These are phyloP conservation scores for Ascomycota sp. DNA, from an alignment of 2,329 filamentous ascomycete species.

Conservation along the genomic window DNA sequence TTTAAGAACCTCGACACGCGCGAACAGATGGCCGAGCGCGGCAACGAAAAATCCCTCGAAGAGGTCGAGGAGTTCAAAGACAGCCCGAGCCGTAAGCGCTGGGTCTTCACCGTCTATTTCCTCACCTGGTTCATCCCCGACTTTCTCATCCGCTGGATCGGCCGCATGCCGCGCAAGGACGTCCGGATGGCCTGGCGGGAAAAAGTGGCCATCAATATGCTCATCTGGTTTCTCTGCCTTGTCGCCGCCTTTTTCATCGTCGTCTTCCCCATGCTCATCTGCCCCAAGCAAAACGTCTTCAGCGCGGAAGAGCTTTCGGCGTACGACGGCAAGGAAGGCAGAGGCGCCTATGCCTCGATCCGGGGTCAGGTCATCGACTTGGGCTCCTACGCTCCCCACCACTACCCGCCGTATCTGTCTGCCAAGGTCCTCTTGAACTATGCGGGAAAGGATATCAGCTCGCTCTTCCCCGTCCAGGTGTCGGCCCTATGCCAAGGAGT, in stretches of 20 bases:
- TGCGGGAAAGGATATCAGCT: slow-evolving; percentile 67
- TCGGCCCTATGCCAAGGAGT: slow-evolving; percentile 71
- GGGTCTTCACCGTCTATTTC: slow-evolving; percentile 63
- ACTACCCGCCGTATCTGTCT: slow-evolving; percentile 44
- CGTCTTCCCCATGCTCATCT: slow-evolving; percentile 67
- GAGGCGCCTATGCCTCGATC: slow-evolving; percentile 51
- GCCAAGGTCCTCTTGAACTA: slow-evolving; percentile 48
- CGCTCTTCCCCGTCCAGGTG: slow-evolving; percentile 82
- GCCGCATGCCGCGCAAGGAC: slow-evolving; percentile 78
- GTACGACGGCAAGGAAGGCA: slow-evolving; percentile 50
- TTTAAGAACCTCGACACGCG: slow-evolving; percentile 90
- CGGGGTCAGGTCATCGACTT: slow-evolving; percentile 81
- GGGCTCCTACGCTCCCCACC: slow-evolving; percentile 44
- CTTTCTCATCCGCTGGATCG: slow-evolving; percentile 51
- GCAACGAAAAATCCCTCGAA: slow-evolving; percentile 70
- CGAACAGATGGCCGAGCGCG: slow-evolving; percentile 85
- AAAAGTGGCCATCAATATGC: slow-evolving; percentile 90
- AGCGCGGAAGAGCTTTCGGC: slow-evolving; percentile 52
- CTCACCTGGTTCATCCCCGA: slow-evolving; percentile 80
- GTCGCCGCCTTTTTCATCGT: slow-evolving; percentile 75
- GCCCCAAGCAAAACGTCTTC: slow-evolving; percentile 75
- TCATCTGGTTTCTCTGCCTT: slow-evolving; percentile 76
- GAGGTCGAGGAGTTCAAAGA: slow-evolving; percentile 72
- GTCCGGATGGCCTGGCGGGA: slow-evolving; percentile 86
- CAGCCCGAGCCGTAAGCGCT: slow-evolving; percentile 65